Percentiles rank a stretch among this genome's conserved stretches.
phyloP scores from a whole-genome alignment of 768 basidiomycete genomes.

The Boletus sp. region DNA sequence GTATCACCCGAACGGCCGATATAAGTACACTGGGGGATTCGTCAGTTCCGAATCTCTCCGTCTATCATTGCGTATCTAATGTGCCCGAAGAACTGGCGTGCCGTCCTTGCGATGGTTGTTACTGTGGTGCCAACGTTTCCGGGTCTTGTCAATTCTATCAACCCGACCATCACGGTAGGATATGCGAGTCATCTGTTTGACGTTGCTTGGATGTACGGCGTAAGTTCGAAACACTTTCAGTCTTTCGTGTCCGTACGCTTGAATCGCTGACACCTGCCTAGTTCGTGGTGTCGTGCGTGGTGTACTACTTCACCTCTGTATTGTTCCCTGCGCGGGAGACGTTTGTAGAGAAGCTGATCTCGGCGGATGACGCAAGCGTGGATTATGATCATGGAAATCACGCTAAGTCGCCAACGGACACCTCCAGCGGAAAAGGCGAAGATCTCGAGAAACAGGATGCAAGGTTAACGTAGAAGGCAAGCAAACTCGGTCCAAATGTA shows the following conservation, averaged over 20 bases:
- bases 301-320: slow-evolving; percentile 31
- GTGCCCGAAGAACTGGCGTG: slow-evolving; percentile 70
- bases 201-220: slow-evolving; percentile 76
- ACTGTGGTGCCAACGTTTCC: slow-evolving; percentile 70
- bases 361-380: slow-evolving; percentile 21
- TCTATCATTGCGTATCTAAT: not conserved
- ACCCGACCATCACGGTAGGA: slow-evolving; percentile 62
- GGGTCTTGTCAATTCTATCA: slow-evolving; percentile 74
- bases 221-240: slow-evolving; percentile 34
- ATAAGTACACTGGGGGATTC: slow-evolving; percentile 72
- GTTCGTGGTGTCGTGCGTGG: slow-evolving; percentile 28
- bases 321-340: slow-evolving; percentile 30
- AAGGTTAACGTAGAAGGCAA: not conserved
- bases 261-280: not conserved
- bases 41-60: slow-evolving; percentile 35
- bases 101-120: slow-evolving; percentile 61
- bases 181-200: slow-evolving; percentile 56
- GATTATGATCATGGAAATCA: not conserved
- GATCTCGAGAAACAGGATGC: slow-evolving; percentile 3
- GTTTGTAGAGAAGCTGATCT: slow-evolving; percentile 27
- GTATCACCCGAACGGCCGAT: slow-evolving; percentile 77
- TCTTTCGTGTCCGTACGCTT: not conserved
- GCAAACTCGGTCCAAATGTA: not conserved
- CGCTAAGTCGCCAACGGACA: not conserved
- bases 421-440: not conserved